These are phyloP conservation scores for Camellia sinensis DNA, from an alignment of 148 eudicot species.

Conservation along the genomic window DNA sequence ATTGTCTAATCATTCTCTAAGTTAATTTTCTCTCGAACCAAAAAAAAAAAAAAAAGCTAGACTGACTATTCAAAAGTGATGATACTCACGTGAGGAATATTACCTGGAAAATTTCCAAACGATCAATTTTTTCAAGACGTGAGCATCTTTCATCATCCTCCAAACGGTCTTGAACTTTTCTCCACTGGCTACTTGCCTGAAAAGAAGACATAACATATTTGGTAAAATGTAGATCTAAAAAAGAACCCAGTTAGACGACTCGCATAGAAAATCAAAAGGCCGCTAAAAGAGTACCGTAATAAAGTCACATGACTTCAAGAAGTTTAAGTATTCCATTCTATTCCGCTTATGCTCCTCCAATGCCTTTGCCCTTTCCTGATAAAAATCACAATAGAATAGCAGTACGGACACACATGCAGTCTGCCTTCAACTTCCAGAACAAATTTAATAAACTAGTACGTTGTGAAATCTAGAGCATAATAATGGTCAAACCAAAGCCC, in stretches of 20 bases:
- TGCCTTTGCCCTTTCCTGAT: constrained; percentile 76
- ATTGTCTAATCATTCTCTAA: too few relatives aligned
- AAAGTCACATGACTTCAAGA: constrained; percentile 88
- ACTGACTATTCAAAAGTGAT: background rate
- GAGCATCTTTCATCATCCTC: constrained; percentile 91
- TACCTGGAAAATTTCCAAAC: constrained; percentile 90
- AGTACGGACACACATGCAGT: background rate
- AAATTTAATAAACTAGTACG: background rate
- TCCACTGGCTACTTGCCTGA: constrained; percentile 96
- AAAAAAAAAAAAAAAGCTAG: background rate
- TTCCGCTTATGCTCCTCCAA: constrained; percentile 70
- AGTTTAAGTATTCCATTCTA: constrained; percentile 66
- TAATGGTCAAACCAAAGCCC: background rate
- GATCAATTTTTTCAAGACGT: constrained; percentile 85
- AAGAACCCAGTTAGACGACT: background rate
- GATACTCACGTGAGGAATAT: background rate
- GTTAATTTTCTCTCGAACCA: too few relatives aligned
- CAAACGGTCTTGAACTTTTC: constrained; percentile 91
- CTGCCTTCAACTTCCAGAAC: background rate
- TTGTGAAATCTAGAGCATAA: background rate
- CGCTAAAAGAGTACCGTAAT: constrained; percentile 52
- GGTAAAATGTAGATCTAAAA: background rate
- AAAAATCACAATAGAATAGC: constrained; percentile 17
- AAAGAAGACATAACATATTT: constrained; percentile 10
- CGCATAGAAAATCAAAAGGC: constrained; percentile 6